phyloP scores from a whole-genome alignment of 257 asterid genomes.

The Capsicum pubescens region DNA sequence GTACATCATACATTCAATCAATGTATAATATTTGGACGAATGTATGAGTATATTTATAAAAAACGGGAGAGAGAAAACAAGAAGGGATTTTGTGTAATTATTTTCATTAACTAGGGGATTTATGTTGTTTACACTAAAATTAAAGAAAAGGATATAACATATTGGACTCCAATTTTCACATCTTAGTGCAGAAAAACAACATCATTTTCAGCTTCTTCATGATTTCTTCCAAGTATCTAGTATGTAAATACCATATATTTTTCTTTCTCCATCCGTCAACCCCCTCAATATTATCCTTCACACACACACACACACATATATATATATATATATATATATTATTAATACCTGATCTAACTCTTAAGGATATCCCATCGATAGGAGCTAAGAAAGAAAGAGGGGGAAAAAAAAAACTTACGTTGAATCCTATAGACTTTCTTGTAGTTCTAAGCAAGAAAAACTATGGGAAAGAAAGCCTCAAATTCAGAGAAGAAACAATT shows the following conservation, averaged over 20 bases:
- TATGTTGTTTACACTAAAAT: too few species aligned
- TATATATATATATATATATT: too few species aligned
- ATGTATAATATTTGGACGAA: too few species aligned
- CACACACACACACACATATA: too few species aligned
- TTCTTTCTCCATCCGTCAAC: not conserved
- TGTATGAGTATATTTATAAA: too few species aligned
- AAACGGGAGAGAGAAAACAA: too few species aligned
- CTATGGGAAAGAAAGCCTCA: conserved; percentile 52
- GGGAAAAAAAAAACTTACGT: not conserved
- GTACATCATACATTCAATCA: too few species aligned
- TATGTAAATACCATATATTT: conserved; percentile 10
- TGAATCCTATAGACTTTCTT: conserved; percentile 29
- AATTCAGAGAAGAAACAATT: conserved; percentile 35
- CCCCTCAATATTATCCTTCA: too few species aligned
- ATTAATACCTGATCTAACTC: conserved; percentile 31
- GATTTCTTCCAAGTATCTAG: not conserved
- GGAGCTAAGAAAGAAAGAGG: conserved; percentile 21
- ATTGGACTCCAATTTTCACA: conserved; percentile 39
- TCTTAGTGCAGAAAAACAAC: conserved; percentile 26
- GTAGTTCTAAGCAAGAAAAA: conserved; percentile 29
- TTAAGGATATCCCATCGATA: conserved; percentile 36
- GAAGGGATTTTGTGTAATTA: too few species aligned
- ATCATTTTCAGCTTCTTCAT: conserved; percentile 56
- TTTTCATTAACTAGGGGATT: too few species aligned
- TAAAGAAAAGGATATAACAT: not conserved